Evolutionary conservation across 768 basidiomycete species (phyloP), one percentile per base, ranked within the genome.

Genomic region (Panaeolus cyanescens): DNA sequence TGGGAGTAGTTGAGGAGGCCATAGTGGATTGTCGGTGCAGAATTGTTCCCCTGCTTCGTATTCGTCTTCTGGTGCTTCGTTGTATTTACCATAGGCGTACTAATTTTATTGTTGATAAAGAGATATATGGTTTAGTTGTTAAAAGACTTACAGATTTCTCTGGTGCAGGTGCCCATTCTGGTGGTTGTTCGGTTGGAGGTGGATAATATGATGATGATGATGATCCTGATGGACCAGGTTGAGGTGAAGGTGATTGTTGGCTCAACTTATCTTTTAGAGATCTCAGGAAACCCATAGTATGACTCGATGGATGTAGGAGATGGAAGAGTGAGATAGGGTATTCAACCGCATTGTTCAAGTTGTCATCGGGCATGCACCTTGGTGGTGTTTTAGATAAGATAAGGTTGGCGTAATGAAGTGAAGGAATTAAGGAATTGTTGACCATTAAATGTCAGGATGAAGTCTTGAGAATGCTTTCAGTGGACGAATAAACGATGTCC

Each of bases 81-180:
- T 76, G 63, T 70, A 79, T 58, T 82, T 79, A 2, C 88, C 88
- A n/a, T 70, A 72, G 8, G 56, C 59, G 65, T 85, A 77, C 80
- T 81, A 32, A 59, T 31, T 56, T 32, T 34, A 56, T 19, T 22
- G 13, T 33, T 50, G 30, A 39, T 33, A 6, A n/a, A 5, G 19
- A 33, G 28, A 32, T 31, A 32, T 30, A 30, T 8, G 28, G 36
- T n/a, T n/a, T n/a, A n/a, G n/a, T n/a, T n/a, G 3, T 13, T n/a
- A 28, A 19, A 17, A 13, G 5, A 59, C 75, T 50, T 64, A 80
- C 80, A 1, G 81, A 78, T 17, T 58, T 61, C 66, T 89, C 88
- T 2, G 83, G 81, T 0, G 88, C 87, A 15, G 88, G 79, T 1
- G 82, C 75, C 88, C 88, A 89, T 34, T 71, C 72, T 4, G 88